Conservation (phyloP, 1,139 yeast species). For the Meyerozyma athensensis region DNA sequence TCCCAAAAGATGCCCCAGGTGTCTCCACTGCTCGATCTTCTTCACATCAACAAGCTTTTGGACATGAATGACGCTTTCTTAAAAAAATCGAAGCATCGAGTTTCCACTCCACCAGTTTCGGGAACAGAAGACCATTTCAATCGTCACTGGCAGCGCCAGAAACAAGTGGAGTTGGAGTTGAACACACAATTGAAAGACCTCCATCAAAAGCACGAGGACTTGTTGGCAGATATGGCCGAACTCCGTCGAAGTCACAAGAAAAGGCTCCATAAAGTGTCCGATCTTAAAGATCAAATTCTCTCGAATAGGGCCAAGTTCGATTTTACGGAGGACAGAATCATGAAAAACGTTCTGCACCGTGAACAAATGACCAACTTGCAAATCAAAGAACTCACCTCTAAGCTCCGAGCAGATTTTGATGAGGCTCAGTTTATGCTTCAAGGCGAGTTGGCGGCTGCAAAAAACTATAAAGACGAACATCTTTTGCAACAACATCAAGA, state of each 20-base stretch:
- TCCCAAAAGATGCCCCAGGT: constrained; percentile 9
- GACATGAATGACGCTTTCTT: constrained; percentile 3
- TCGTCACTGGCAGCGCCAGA: constrained; percentile 2
- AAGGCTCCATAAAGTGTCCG: constrained; percentile 16
- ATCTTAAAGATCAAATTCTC: constrained; percentile 15
- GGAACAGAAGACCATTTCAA: background rate
- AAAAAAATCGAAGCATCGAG: background rate
- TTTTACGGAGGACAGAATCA: constrained; percentile 23
- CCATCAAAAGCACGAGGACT: constrained; percentile 15
- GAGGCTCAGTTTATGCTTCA: constrained; percentile 29
- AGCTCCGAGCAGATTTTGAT: constrained; percentile 24
- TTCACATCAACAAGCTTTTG: constrained; percentile 11
- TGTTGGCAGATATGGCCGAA: constrained; percentile 20
- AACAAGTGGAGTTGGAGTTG: constrained; percentile 8
- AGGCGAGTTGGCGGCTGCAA: constrained; percentile 26
- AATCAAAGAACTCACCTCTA: constrained; percentile 20
- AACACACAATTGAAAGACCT: constrained; percentile 14
- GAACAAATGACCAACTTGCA: constrained; percentile 24
- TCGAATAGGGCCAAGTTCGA: constrained; percentile 20
- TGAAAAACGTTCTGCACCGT: constrained; percentile 24
- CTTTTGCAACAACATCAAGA: constrained; percentile 14
- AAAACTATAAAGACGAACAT: constrained; percentile 23
- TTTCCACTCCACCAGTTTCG: background rate
- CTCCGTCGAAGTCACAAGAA: constrained; percentile 21
- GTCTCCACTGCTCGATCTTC: constrained; percentile 5